Base-by-base conservation (phyloP, 805 yeast species). In the Phaffomyces antillensis region DNA sequence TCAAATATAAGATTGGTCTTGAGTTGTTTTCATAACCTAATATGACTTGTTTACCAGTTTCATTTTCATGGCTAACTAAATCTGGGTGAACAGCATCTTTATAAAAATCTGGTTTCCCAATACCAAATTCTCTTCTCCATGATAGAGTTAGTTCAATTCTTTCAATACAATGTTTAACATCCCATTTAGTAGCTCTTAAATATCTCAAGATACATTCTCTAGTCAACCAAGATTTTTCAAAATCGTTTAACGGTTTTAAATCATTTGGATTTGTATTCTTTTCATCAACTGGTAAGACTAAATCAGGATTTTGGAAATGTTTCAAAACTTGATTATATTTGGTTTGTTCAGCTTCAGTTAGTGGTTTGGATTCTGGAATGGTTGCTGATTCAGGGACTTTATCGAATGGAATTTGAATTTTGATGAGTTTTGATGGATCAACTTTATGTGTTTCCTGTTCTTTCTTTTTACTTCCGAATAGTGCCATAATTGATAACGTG, bases 111-210 rank as follows among this genome's bases (percentile, higher is more conserved):
- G 39, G 39, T 31, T 39, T 77, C 20, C 63, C 75, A 32, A 85
- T 81, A 23, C 97, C 97, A 60, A 89, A 90, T 53, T 86, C 91
- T 54, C 97, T 79, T 68, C 99, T 79, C 99, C 99, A 93, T 4
- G 86, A 81, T 18, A 93, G 53, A 0, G 98, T 83, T 20, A 78
- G 76, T 52, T 79, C 83, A 11, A 93, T 71, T 58, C 99, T 77
- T 44, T 75, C 74, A 41, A 81, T 81, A 35, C 95, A 86, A 12
- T 83, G 86, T 26, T 72, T 64, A 1, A 72, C 73, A 28, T 76
- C 72, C 99, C 99, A 93, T 62, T 88, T 91, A 23, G 96, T 85
- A 23, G 99, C 99, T 45, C 97, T 76, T 44, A 91, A 68, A 62
- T 93, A 93, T 61, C 99, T 77, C 56, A 88, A 65, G 46, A 93